Percentiles rank a stretch among this genome's conserved stretches.
phyloP scores from a whole-genome alignment of 2,329 filamentous ascomycete species.

The Aspergillus sp. region DNA sequence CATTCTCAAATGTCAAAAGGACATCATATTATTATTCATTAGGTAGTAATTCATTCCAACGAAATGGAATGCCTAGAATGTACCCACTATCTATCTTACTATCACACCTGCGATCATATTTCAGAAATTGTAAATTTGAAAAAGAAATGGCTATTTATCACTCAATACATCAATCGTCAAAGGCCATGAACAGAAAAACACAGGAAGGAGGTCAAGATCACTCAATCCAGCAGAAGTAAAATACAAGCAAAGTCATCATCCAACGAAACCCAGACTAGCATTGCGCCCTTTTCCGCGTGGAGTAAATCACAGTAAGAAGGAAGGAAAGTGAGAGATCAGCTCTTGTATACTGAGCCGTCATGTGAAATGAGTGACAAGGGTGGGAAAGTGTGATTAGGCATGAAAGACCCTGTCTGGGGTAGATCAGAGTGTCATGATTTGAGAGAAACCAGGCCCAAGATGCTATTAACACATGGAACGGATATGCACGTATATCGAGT shows the following conservation, averaged over 20 bases:
- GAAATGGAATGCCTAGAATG: no score
- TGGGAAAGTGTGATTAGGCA: not conserved
- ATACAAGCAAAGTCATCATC: not conserved
- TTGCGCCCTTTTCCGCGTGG: not conserved
- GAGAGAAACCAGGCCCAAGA: no score
- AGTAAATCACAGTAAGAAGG: not conserved
- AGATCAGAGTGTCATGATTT: not conserved
- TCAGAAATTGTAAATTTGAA: not conserved
- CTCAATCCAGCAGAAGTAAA: not conserved
- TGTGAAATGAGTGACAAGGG: not conserved
- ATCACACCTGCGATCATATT: not conserved
- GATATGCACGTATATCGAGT: no score
- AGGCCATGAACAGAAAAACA: not conserved
- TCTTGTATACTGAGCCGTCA: not conserved
- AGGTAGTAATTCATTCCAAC: no score
- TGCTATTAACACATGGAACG: no score
- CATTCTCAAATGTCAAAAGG: no score
- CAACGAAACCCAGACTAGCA: not conserved
- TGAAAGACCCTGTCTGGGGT: not conserved
- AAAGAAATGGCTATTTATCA: slow-evolving; percentile 8
- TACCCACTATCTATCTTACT: no score
- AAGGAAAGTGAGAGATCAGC: not conserved
- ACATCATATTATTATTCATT: no score
- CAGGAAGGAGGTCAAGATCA: not conserved
- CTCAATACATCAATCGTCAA: slow-evolving; percentile 15